Conservation (phyloP, 495 filamentous ascomycete genomes). For the Mycothermus thermophilus region DNA sequence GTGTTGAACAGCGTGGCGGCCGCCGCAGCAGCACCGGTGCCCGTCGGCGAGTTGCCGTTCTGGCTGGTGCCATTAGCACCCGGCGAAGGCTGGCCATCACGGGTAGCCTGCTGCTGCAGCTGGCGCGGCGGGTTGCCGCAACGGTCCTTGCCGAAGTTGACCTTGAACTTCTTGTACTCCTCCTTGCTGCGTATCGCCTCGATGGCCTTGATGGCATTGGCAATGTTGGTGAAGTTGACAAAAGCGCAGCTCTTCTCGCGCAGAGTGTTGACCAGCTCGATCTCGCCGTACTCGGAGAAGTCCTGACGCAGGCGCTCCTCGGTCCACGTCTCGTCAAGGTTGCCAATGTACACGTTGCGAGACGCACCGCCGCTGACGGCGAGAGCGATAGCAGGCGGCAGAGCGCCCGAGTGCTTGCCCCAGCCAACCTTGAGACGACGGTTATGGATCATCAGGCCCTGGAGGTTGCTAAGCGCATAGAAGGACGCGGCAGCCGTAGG, state of each 20-base stretch:
- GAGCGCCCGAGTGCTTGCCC: slow-evolving; percentile 96
- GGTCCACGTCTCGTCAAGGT: slow-evolving; percentile 91
- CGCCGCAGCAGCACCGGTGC: slow-evolving; percentile 24
- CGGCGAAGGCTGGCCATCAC: slow-evolving; percentile 53
- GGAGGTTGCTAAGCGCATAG: slow-evolving; percentile 91
- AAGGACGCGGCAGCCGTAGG: slow-evolving; percentile 95
- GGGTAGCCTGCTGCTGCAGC: slow-evolving; percentile 39
- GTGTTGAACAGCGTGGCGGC: slow-evolving; percentile 58
- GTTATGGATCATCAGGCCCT: slow-evolving; percentile 98
- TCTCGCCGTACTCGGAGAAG: slow-evolving; percentile 95
- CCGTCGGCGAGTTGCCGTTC: slow-evolving; percentile 39
- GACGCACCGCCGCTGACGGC: slow-evolving; percentile 94
- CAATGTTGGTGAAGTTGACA: slow-evolving; percentile 99
- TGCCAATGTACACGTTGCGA: slow-evolving; percentile 94
- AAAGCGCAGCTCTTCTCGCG: slow-evolving; percentile 99
- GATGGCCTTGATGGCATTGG: slow-evolving; percentile 98
- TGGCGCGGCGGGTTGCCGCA: slow-evolving; percentile 95
- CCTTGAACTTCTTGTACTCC: slow-evolving; percentile 95
- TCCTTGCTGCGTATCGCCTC: slow-evolving; percentile 88
- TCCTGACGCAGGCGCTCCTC: slow-evolving; percentile 93
- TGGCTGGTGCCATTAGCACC: slow-evolving; percentile 41
- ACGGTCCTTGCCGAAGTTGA: slow-evolving; percentile 98
- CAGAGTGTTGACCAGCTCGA: slow-evolving; percentile 90
- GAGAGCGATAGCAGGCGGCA: slow-evolving; percentile 89
- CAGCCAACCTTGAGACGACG: slow-evolving; percentile 95